Evolutionary conservation across 2,329 filamentous ascomycete species (phyloP), one percentile per base, ranked within the genome.

Genomic region (Paraphaeosphaeria minitans): DNA sequence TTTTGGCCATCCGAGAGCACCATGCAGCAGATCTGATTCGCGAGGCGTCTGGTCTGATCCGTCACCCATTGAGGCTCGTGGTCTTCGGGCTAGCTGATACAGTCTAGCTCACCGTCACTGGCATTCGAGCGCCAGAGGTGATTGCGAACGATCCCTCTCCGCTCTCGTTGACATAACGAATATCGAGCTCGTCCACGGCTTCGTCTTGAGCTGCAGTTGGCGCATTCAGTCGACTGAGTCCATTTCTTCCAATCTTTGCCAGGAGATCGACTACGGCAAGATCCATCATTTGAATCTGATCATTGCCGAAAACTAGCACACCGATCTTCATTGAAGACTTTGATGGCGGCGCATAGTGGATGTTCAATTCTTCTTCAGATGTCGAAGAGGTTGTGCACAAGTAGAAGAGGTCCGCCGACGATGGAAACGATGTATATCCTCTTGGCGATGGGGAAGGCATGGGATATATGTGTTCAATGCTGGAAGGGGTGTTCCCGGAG

Each of bases 21-120:
- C n/a, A 22, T 19, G 31, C 47, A 50, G 29, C 19, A 37, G 19
- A 39, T 6, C 37, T 21, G 29, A 24, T 50, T 24, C 21, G 31
- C 31, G 33, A 22, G 31, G 19, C n/a, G 47, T 37, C 47, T 19
- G 21, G 47, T 37, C 37, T 37, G 22, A 37, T 10, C 37, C 47
- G 22, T 50, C 29, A 24, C 47, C 47, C 47, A 19, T 50, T 19
- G 31, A 37, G 47, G n/a, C 35, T 56, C 45, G 52, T 56, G 52
- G 57, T 48, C 53, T 47, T 65, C 56, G 63, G 67, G 65, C 58
- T 66, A 52, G 65, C 62, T 66, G 58, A 46, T 50, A 59, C 59
- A 67, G 64, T 65, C 58, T 64, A 71, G 69, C 72, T 75, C 69
- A 77, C 75, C 72, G 75, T 76, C 59, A 75, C 71, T 63, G 72